Conservation (phyloP, 2,329 filamentous ascomycete genomes). For the Pseudogymnoascus sp. region DNA sequence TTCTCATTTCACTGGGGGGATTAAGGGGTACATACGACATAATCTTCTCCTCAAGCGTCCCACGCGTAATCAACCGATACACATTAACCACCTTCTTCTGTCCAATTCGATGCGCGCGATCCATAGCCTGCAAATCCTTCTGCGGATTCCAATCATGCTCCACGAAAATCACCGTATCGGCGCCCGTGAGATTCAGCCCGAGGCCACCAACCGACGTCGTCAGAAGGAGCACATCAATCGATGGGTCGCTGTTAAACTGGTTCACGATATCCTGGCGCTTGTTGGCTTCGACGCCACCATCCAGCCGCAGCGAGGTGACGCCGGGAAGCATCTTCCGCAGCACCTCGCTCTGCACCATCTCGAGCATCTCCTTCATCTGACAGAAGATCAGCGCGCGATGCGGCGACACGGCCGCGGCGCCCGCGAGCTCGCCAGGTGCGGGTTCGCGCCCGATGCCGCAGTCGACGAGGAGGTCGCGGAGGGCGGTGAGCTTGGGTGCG, state of each 20-base stretch:
- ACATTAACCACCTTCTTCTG: constrained; percentile 99
- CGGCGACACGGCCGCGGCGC: constrained; percentile 73
- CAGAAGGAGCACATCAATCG: constrained; percentile 85
- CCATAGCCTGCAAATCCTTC: constrained; percentile 98
- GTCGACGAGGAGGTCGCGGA: constrained; percentile 92
- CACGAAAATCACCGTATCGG: constrained; percentile 97
- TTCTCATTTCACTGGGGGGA: neutral
- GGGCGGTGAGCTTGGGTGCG: constrained; percentile 83
- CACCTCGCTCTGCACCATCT: constrained; percentile 95
- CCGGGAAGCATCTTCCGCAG: constrained; percentile 84
- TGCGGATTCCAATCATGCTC: constrained; percentile 99
- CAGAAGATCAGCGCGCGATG: constrained; percentile 96
- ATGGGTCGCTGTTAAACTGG: constrained; percentile 95
- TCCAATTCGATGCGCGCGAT: constrained; percentile 93
- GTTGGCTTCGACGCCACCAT: constrained; percentile 85
- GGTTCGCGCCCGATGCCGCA: constrained; percentile 82
- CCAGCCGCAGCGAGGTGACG: constrained; percentile 88
- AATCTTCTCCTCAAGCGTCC: constrained; percentile 97
- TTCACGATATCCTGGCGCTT: constrained; percentile 97
- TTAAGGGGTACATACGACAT: constrained; percentile 51
- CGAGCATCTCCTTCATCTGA: constrained; percentile 99
- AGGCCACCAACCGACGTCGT: constrained; percentile 94
- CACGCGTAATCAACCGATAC: constrained; percentile 90
- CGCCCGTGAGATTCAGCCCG: constrained; percentile 89
- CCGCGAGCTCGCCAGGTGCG: constrained; percentile 45